Evolutionary conservation across 2,329 filamentous ascomycete genomes (phyloP), one percentile per base, ranked within the genome.

Genomic region (Colletotrichum melonis): DNA sequence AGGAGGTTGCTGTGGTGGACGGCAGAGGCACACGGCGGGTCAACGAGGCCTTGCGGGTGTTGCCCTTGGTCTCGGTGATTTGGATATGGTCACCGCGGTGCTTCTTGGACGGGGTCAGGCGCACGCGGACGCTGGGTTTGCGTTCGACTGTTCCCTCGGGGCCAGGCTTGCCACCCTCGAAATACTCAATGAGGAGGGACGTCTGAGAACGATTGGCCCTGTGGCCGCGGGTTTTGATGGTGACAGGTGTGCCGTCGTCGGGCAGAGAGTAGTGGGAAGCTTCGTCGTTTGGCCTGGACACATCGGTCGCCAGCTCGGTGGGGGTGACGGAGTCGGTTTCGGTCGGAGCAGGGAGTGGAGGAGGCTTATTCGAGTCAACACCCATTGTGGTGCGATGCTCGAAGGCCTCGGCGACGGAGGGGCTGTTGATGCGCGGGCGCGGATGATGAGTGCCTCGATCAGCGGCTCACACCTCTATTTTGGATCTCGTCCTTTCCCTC

Each of bases 131-230:
- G 81, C 95, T 97, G 14, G 95, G 95, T 77, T 93, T 92, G 78
- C 93, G 92, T 77, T 91, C 89, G 77, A 87, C 87, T 69, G 89
- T 85, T 55, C 84, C 81, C n/a, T 84, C 81, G 75, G 87, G 86
- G 68, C 80, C 80, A 56, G 77, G 73, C 82, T 94, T 95, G 75
- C 92, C 91, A 77, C 92, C 94, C 84, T 98, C 95, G 79, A 97
- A 98, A 83, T 97, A 98, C 84, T 98, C 95, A 79, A 98, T 98
- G 78, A 98, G 88, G 76, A 98, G 88, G 69, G 94, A 97, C 49
- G 95, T 97, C 85, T 97, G 95, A 58, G 94, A 97, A 78, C 90
- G 84, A 80, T 86, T 89, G 75, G 86, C 79, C 76, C 84, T 86
- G 80, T 90, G 88, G 78, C 90, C 88, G 73, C 89, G 90, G 57